Conservation (phyloP, 2,329 filamentous ascomycete genomes). For the Cladosporium sp. region DNA sequence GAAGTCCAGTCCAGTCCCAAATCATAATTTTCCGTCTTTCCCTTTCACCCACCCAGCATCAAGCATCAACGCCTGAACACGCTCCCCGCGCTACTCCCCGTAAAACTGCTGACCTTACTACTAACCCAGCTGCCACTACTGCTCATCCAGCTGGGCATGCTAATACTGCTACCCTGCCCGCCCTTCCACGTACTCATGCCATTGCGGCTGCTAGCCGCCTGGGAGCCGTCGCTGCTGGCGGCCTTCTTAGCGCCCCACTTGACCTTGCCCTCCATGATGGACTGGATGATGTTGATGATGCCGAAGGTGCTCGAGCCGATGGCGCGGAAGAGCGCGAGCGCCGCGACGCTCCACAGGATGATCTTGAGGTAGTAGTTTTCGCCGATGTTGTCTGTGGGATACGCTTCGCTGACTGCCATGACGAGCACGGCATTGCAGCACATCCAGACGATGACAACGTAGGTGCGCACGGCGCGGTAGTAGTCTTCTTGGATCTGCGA, state of each 20-base stretch:
- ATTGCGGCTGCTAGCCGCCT: slow-evolving; percentile 9
- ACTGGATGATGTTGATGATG: slow-evolving; percentile 79
- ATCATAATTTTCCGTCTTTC: neutral
- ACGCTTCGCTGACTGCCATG: slow-evolving; percentile 89
- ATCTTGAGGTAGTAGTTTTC: slow-evolving; percentile 90
- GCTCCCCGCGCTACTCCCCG: slow-evolving; percentile 35
- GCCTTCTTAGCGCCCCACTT: slow-evolving; percentile 45
- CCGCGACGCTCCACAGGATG: slow-evolving; percentile 88
- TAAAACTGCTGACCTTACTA: slow-evolving; percentile 37
- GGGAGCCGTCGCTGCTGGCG: neutral
- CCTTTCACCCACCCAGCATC: neutral
- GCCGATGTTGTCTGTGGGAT: slow-evolving; percentile 68
- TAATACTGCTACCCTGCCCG: slow-evolving; percentile 30
- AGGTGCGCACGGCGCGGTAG: slow-evolving; percentile 94
- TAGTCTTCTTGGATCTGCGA: slow-evolving; percentile 94
- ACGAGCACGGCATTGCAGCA: slow-evolving; percentile 86
- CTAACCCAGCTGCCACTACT: slow-evolving; percentile 40
- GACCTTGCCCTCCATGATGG: slow-evolving; percentile 81
- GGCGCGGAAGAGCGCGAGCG: slow-evolving; percentile 82
- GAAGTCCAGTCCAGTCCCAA: neutral
- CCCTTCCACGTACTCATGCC: slow-evolving; percentile 26
- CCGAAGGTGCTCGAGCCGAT: slow-evolving; percentile 79
- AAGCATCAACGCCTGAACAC: slow-evolving; percentile 6
- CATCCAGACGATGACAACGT: slow-evolving; percentile 97
- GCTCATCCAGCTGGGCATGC: slow-evolving; percentile 41